These are phyloP conservation scores for Danielia reshetovae DNA, from an alignment of 805 yeast genomes.

Conservation along the genomic window DNA sequence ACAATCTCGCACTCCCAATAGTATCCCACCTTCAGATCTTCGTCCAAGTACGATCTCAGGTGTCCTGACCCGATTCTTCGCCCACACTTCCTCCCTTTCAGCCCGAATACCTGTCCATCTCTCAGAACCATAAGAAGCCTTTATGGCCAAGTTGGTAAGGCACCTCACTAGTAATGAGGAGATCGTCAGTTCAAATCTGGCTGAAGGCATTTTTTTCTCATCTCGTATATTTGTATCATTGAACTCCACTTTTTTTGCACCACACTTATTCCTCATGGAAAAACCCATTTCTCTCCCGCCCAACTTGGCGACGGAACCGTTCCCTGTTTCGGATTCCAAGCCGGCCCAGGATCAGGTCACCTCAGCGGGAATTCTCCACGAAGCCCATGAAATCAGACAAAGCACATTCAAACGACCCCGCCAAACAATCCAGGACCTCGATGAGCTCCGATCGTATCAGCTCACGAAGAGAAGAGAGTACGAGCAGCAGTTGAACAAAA, in stretches of 20 bases:
- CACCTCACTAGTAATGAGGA: conserved; percentile 31
- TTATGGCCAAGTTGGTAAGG: conserved; percentile 25
- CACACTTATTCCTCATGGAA: conserved; percentile 1
- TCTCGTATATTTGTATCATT: background rate
- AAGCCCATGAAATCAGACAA: conserved; percentile 52
- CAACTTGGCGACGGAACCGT: conserved; percentile 7
- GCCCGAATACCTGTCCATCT: no score
- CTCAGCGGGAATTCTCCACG: conserved; percentile 59
- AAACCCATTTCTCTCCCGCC: conserved; percentile 10
- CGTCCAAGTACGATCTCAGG: no score
- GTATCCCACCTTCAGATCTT: no score
- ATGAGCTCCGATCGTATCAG: conserved; percentile 75
- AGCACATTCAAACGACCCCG: conserved; percentile 36
- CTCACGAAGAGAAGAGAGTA: conserved; percentile 73
- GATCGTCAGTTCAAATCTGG: conserved; percentile 14
- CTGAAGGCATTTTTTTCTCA: conserved; percentile 10
- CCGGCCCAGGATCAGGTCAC: conserved; percentile 53
- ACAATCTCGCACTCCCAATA: no score
- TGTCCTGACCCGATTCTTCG: no score
- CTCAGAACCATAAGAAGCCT: conserved; percentile 17
- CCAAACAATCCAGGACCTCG: conserved; percentile 62
- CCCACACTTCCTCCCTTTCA: no score
- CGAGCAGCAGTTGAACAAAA: conserved; percentile 83
- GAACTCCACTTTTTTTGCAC: background rate
- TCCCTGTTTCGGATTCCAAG: background rate